Evolutionary conservation across 2,329 filamentous ascomycete species (phyloP).

Genomic region (Xylaria sp.): DNA sequence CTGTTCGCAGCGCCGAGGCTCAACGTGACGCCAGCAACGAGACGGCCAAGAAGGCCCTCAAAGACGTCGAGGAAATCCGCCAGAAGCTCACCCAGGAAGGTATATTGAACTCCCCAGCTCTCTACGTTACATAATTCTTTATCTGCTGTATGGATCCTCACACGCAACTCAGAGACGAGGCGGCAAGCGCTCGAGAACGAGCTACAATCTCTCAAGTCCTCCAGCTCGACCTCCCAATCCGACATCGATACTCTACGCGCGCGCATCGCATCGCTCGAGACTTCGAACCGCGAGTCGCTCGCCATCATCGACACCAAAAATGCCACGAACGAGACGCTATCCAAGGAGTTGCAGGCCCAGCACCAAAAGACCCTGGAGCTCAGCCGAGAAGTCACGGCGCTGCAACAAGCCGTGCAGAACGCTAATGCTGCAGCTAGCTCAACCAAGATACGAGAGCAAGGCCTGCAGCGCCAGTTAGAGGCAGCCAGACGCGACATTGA

Average conservation of each 20-base stretch:
- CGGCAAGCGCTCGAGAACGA: conserved; percentile 83
- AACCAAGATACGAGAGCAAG: conserved; percentile 90
- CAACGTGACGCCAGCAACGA: conserved; percentile 84
- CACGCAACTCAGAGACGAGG: conserved; percentile 70
- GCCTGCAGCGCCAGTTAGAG: conserved; percentile 88
- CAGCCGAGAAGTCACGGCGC: conserved; percentile 80
- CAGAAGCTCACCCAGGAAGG: conserved; percentile 86
- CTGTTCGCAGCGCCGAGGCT: conserved; percentile 83
- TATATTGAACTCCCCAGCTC: conserved; percentile 55
- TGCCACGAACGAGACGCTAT: conserved; percentile 83
- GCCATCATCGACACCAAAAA: conserved; percentile 91
- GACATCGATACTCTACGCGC: conserved; percentile 81
- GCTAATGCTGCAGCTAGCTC: conserved; percentile 82
- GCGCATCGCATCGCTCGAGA: conserved; percentile 87
- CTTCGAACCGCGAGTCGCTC: conserved; percentile 90
- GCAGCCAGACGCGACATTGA: conserved; percentile 89
- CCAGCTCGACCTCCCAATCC: conserved; percentile 77
- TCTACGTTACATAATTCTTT: neutral
- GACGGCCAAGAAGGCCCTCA: conserved; percentile 83
- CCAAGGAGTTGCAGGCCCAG: conserved; percentile 86
- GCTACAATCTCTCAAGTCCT: conserved; percentile 80
- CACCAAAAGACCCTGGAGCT: conserved; percentile 89
- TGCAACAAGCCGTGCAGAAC: conserved; percentile 86
- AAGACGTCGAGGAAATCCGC: conserved; percentile 83
- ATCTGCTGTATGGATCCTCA: conserved; percentile 33